Evolutionary conservation across 768 basidiomycete genomes (phyloP).

Genomic region (Daedaleopsis nitida): DNA sequence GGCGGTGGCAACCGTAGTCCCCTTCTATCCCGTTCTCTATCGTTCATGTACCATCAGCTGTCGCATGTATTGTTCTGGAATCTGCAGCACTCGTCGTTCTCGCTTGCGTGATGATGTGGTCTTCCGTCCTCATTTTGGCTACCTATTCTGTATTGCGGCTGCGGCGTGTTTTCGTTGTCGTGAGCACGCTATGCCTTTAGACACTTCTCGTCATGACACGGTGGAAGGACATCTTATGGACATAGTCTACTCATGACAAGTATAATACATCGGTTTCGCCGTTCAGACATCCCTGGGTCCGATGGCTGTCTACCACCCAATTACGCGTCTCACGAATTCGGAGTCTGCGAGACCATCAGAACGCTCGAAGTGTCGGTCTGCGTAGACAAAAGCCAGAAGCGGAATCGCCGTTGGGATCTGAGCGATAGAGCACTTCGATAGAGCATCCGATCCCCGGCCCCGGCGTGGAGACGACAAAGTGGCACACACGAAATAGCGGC

Average conservation of each 20-base stretch:
- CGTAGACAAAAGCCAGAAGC: neutral
- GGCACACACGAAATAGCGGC: constrained; percentile 11
- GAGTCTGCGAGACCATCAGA: neutral
- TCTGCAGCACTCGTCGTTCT: constrained; percentile 1
- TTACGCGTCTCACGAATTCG: too few species aligned
- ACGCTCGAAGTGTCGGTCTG: neutral
- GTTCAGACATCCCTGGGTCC: neutral
- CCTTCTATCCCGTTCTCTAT: neutral
- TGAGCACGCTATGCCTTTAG: constrained; percentile 10
- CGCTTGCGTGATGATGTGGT: neutral
- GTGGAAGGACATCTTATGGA: constrained; percentile 12
- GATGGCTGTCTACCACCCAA: neutral
- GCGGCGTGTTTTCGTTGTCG: neutral
- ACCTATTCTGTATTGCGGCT: neutral
- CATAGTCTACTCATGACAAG: constrained; percentile 10
- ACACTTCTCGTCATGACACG: constrained; percentile 11
- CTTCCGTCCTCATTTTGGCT: too few species aligned
- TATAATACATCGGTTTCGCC: constrained; percentile 7
- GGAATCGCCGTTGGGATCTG: neutral
- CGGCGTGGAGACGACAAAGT: neutral
- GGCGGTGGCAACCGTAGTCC: constrained; percentile 57
- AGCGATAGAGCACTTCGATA: neutral
- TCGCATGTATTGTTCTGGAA: constrained; percentile 38
- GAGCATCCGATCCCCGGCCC: constrained; percentile 7
- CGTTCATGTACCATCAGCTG: constrained; percentile 1